Evolutionary conservation across 345 rosid genomes (phyloP).

Genomic region (Anastatica hierochuntica): DNA sequence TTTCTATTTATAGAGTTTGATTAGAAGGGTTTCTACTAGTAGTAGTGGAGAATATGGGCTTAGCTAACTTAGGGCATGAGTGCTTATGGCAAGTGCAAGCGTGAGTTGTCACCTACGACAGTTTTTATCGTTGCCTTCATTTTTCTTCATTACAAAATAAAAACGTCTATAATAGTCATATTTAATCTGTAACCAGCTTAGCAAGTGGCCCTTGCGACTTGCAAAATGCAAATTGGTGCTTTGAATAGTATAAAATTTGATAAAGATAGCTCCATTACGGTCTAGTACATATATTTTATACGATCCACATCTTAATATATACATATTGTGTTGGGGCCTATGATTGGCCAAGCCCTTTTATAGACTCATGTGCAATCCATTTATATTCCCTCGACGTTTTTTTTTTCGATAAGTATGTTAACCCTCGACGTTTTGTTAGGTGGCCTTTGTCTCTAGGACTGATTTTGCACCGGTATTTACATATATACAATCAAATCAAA

Average conservation of each 20-base stretch:
- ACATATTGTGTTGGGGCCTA: slow-evolving; percentile 6
- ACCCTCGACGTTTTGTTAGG: too few relatives aligned
- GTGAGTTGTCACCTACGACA: slow-evolving; percentile 22
- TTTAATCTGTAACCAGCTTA: too few relatives aligned
- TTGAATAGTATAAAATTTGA: neutral
- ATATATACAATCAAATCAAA: too few relatives aligned
- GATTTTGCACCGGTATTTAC: too few relatives aligned
- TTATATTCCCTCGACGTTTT: too few relatives aligned
- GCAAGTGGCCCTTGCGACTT: slow-evolving; percentile 19
- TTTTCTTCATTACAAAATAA: neutral
- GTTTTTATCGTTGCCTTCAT: slow-evolving; percentile 12
- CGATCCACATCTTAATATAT: slow-evolving; percentile 14
- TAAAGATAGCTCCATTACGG: slow-evolving; percentile 15
- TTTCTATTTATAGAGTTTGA: slow-evolving; percentile 26
- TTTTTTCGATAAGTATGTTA: too few relatives aligned
- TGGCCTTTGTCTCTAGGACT: too few relatives aligned
- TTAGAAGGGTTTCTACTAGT: slow-evolving; percentile 13
- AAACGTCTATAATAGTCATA: too few relatives aligned
- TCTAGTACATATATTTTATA: slow-evolving; percentile 10
- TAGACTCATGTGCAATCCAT: slow-evolving; percentile 28
- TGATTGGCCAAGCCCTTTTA: slow-evolving; percentile 8
- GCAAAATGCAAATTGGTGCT: too few relatives aligned
- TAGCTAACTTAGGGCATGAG: slow-evolving; percentile 7
- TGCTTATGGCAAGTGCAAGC: slow-evolving; percentile 21
- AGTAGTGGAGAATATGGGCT: slow-evolving; percentile 14